phyloP scores from a whole-genome alignment of 1,284 basidiomycete species.

The Rhizoctonia solani region DNA sequence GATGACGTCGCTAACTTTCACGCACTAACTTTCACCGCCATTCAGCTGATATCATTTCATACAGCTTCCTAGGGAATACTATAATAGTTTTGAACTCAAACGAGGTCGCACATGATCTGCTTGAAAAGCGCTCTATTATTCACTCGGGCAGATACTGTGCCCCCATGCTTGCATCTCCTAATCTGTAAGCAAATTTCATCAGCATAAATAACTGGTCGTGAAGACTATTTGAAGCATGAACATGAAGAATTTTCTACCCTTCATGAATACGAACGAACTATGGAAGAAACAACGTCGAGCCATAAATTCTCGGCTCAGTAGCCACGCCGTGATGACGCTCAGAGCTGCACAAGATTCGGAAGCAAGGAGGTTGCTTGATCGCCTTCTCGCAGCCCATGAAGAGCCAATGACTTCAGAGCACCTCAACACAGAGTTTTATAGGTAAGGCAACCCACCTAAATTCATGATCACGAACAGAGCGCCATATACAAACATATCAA shows the following conservation, averaged over 20 bases:
- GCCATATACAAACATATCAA: too few relatives aligned
- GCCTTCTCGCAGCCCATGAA: too few relatives aligned
- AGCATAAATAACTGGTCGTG: not conserved
- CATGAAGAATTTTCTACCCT: slow-evolving; percentile 1
- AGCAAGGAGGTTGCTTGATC: not conserved
- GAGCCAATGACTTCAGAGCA: too few relatives aligned
- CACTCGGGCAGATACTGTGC: slow-evolving; percentile 47
- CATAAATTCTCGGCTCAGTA: not conserved
- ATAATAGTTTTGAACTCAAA: slow-evolving; percentile 21
- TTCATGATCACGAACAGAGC: too few relatives aligned
- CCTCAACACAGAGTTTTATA: too few relatives aligned
- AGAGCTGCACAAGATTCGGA: not conserved
- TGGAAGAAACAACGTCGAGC: slow-evolving; percentile 1
- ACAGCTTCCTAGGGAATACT: slow-evolving; percentile 23
- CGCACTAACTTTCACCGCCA: too few relatives aligned
- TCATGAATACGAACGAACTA: slow-evolving; percentile 2
- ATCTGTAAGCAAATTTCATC: too few relatives aligned
- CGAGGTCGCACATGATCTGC: slow-evolving; percentile 3
- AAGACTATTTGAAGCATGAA: not conserved
- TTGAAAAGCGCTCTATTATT: slow-evolving; percentile 11
- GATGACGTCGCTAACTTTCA: not conserved
- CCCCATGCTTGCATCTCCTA: slow-evolving; percentile 3
- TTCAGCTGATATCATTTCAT: slow-evolving; percentile 27
- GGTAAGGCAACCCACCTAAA: too few relatives aligned
- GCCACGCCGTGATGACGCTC: not conserved